Evolutionary conservation across 2,329 filamentous ascomycete genomes (phyloP), one percentile per base, ranked within the genome.

Genomic region (Microcyclospora tardicrescens): DNA sequence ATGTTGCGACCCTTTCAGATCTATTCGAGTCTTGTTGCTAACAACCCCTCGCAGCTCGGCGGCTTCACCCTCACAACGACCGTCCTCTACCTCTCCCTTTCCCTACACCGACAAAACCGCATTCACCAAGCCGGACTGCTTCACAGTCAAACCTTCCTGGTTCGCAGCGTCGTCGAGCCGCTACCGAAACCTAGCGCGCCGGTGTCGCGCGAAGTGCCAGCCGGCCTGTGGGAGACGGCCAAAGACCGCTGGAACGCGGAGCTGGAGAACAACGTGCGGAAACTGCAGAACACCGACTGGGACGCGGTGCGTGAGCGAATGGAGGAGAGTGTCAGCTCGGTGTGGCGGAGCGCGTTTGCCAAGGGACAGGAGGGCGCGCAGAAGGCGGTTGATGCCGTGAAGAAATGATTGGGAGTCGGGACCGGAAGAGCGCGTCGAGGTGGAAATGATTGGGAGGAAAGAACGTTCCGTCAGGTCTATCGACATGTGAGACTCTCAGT

Each of bases 181-280:
- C 55, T 57, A 36, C 60, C 61, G 5, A 55, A 57, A 8, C 45
- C 54, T n/a, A 59, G 61, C 2, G 59, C 61, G 34, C 61, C 63
- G 2, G 45, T 55, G 31, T 49, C 55, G 13, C 54, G 65, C 36
- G 60, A 60, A 46, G 59, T 60, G 1, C 56, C 55, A 1, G 60
- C 60, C 3, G 64, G 66, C 9, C 34, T 68, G 10, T 54, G 51
- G 5, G 67, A 69, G 50, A 65, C 61, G 39, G 63, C 64, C 13
- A 70, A 70, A 50, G 66, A 71, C 41, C 49, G 60, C 43, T 71
- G 67, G 67, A 71, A 71, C 44, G 49, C 60, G 16, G 61, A 65
- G 41, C 46, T 71, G 5, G 66, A 67, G 53, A 54, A 54, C 13
- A 54, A 60, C 19, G 60, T 69, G 38, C 51, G 56, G 52, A 61